These are phyloP conservation scores for Pseudocohnilembus persalinus DNA, from an alignment of 169 alveolate genomes.

Conservation along the genomic window DNA sequence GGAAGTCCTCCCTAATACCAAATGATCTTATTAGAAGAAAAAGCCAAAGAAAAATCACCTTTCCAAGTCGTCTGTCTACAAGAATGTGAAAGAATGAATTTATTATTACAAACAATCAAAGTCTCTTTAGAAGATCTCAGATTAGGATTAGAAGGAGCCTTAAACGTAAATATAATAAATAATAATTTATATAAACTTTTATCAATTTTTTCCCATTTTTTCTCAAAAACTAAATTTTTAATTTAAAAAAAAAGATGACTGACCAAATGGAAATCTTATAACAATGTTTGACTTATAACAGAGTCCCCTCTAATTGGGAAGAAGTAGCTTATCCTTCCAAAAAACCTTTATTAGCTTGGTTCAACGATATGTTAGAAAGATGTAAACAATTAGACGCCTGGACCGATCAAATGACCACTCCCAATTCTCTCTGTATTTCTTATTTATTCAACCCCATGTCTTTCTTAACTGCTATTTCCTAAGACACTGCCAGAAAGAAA, in stretches of 20 bases:
- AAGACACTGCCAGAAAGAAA: conserved; percentile 90
- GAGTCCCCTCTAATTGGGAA: conserved; percentile 89
- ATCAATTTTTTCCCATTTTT: no score
- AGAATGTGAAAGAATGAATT: conserved; percentile 95
- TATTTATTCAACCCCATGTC: conserved; percentile 96
- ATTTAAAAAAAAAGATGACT: no score
- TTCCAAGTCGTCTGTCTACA: conserved; percentile 90
- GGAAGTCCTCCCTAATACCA: conserved; percentile 34
- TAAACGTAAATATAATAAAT: neutral
- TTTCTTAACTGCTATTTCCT: conserved; percentile 94
- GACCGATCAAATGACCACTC: conserved; percentile 84
- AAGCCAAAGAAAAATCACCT: conserved; percentile 86
- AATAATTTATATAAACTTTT: no score
- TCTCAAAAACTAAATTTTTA: conserved; percentile 83
- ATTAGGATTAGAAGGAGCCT: conserved; percentile 86
- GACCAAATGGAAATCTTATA: conserved; percentile 93
- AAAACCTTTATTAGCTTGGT: conserved; percentile 91
- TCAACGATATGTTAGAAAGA: conserved; percentile 86
- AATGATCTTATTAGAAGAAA: conserved; percentile 69
- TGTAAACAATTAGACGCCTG: conserved; percentile 84
- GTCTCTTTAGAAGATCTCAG: conserved; percentile 87
- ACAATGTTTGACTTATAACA: conserved; percentile 75
- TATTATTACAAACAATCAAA: conserved; percentile 84
- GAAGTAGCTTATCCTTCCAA: conserved; percentile 89
- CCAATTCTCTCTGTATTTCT: conserved; percentile 81